Base-by-base conservation (phyloP, 1,284 basidiomycete species). In the Hymenochaete sp. region DNA sequence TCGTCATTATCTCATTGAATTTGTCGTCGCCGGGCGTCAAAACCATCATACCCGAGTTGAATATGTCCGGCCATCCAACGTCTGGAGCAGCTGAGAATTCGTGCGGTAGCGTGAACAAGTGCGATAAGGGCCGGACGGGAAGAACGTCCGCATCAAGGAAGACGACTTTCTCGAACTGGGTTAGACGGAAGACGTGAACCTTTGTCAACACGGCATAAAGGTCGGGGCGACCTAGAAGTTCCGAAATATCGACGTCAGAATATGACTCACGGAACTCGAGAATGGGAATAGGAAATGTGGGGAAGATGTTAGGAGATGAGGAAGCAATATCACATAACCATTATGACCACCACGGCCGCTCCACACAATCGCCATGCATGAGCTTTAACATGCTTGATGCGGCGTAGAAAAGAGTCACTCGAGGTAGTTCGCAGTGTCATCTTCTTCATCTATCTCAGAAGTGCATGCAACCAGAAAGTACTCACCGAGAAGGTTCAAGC, bases 61-160 rank as follows among this genome's bases (percentile, higher is more conserved):
- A 98, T 50, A 95, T 93, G 63, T 98, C 95, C 31, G 95, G 95
- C 95, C 95, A 98, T 54, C 95, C 95, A 24, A 91, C 88, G 63
- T 98, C 95, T 4, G 95, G 91, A 13, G 82, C 86, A 8, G 95
- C 95, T 33, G 93, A 85, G 53, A 87, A 87, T 50, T 84, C 81
- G 59, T 83, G 69, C 10, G 80, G 72, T 41, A 83, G 63, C 21
- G 71, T 70, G 62, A 97, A 93, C n/a, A 97, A 77, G 61, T 93
- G 90, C 18, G 87, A 84, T 41, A 97, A 67, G 16, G 91, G 85
- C 13, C 80, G 79, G 41, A 96, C 73, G 37, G 93, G 91, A 50
- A 98, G 82, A 38, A 93, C 82, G 62, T 98, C 95, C 54, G 95
- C 93, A 65, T 98, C 95, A 48, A 98, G 79, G 65, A 95, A 98